phyloP scores from a whole-genome alignment of 2,329 filamentous ascomycete species.

The Rhytidhysteron rufulum region DNA sequence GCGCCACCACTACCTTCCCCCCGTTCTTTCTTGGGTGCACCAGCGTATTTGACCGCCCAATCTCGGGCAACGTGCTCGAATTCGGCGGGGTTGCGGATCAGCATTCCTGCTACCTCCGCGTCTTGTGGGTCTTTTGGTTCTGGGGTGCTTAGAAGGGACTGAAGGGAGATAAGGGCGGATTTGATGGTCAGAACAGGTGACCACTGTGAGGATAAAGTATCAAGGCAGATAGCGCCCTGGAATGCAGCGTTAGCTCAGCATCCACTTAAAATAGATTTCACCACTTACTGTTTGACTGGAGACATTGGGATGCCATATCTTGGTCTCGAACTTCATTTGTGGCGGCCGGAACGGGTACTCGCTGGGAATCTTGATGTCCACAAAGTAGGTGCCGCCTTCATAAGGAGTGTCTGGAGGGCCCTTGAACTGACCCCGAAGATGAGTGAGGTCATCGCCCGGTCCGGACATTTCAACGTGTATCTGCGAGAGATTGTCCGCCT shows the following conservation, averaged over 20 bases:
- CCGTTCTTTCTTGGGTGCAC: constrained; percentile 61
- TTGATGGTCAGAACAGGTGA: constrained; percentile 96
- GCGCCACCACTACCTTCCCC: constrained; percentile 52
- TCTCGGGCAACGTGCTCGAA: constrained; percentile 82
- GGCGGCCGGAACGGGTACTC: constrained; percentile 94
- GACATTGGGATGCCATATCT: constrained; percentile 96
- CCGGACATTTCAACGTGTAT: constrained; percentile 65
- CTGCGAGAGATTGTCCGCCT: constrained; percentile 70
- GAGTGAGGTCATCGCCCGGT: constrained; percentile 67
- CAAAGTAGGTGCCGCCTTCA: constrained; percentile 73
- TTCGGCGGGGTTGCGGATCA: constrained; percentile 71
- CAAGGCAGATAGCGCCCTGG: constrained; percentile 93
- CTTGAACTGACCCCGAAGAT: constrained; percentile 76
- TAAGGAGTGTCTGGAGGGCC: constrained; percentile 93
- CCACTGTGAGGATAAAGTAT: constrained; percentile 86
- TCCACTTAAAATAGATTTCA: too few relatives aligned
- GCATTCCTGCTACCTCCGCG: constrained; percentile 88
- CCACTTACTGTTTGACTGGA: constrained; percentile 87
- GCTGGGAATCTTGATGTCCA: constrained; percentile 83
- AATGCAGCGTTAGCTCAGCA: constrained; percentile 24
- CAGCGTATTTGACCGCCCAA: constrained; percentile 82
- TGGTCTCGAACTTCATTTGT: constrained; percentile 85
- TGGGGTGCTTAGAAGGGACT: constrained; percentile 86
- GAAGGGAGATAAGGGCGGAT: constrained; percentile 86
- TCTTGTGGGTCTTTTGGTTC: constrained; percentile 97